Percentiles rank a stretch among this genome's conserved stretches.
phyloP scores from a whole-genome alignment of 441 rosid genomes.

The Pelargonium myrrhifolium region DNA sequence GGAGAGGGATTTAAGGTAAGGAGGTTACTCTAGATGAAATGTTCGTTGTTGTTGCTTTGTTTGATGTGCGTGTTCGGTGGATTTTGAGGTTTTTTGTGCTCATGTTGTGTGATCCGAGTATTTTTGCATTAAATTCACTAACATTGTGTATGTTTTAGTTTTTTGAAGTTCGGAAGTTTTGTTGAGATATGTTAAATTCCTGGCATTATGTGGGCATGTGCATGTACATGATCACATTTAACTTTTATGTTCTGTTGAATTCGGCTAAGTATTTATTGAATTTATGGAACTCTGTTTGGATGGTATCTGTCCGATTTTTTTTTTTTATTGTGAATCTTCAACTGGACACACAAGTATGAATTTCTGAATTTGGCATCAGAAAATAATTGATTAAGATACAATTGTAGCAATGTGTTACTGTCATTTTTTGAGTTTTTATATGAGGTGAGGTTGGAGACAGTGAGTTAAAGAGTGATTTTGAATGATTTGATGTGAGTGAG shows the following conservation, averaged over 20 bases:
- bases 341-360: too few relatives aligned
- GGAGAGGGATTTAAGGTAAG: constrained; percentile 33
- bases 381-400: too few relatives aligned
- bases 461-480: neutral
- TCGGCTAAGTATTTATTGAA: too few relatives aligned
- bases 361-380: too few relatives aligned
- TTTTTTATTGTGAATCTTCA: too few relatives aligned
- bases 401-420: too few relatives aligned
- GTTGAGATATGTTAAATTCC: neutral
- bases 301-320: too few relatives aligned
- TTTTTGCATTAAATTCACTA: neutral
- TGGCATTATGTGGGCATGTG: too few relatives aligned
- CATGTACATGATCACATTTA: too few relatives aligned
- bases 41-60: neutral
- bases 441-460: neutral
- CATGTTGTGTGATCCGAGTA: neutral
- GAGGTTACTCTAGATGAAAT: constrained; percentile 8
- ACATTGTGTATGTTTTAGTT: neutral
- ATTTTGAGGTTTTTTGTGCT: neutral
- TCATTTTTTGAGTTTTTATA: too few relatives aligned
- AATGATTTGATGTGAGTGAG: neutral
- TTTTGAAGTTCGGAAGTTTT: neutral
- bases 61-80: neutral
- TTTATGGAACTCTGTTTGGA: too few relatives aligned
- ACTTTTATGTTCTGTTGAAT: too few relatives aligned